Evolutionary conservation across 1,284 basidiomycete genomes (phyloP).

Genomic region (Vanrija sp.): DNA sequence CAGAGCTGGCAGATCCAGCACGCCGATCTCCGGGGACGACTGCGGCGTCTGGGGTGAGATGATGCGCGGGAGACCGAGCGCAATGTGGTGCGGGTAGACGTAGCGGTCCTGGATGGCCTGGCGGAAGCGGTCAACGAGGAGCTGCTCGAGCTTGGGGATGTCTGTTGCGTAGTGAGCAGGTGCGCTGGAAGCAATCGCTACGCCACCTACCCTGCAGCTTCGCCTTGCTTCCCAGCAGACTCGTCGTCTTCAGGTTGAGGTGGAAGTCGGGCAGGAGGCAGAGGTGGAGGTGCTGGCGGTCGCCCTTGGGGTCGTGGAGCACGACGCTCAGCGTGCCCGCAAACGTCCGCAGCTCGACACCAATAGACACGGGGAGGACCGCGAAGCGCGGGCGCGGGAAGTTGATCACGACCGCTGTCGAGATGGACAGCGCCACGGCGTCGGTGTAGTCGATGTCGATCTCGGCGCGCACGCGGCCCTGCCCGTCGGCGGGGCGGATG

Average conservation of each 20-base stretch:
- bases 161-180: conserved; percentile 37
- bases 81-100: conserved; percentile 53
- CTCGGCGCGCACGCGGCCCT: conserved; percentile 55
- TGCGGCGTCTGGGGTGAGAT: conserved; percentile 23
- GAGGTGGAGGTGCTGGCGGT: conserved; percentile 51
- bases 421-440: conserved; percentile 53
- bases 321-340: conserved; percentile 52
- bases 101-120: conserved; percentile 53
- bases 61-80: conserved; percentile 50
- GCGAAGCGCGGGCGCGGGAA: conserved; percentile 57
- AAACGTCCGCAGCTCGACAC: conserved; percentile 54
- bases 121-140: conserved; percentile 54
- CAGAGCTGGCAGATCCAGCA: conserved; percentile 16
- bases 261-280: conserved; percentile 58
- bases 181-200: not conserved
- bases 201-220: conserved; percentile 52
- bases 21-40: conserved; percentile 16
- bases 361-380: conserved; percentile 55
- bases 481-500: conserved; percentile 55
- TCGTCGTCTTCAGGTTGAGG: conserved; percentile 54
- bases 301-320: conserved; percentile 37
- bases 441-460: conserved; percentile 57
- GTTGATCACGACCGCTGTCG: conserved; percentile 57
- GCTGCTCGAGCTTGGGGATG: conserved; percentile 59
- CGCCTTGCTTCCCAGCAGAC: conserved; percentile 55